A percentile compares a stretch with the other conserved stretches of the same genome.
phyloP scores from a whole-genome alignment of 2,329 filamentous ascomycete species.

The Talaromyces albobiverticillius region DNA sequence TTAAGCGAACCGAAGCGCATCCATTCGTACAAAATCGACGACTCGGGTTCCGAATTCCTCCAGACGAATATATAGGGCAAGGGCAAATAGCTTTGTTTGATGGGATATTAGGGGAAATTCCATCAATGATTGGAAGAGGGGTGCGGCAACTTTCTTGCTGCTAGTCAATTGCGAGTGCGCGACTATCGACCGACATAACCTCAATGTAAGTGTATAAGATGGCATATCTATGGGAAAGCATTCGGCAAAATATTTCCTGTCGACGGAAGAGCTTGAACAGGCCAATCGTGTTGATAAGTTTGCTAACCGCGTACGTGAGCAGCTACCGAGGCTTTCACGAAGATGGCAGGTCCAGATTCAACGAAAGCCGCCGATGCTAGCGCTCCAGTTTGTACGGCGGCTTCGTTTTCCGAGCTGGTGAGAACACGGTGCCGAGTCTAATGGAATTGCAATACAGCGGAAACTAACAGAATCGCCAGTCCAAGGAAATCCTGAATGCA shows the following conservation, averaged over 20 bases:
- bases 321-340: neutral
- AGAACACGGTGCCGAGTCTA: conserved; percentile 17
- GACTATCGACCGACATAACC: neutral
- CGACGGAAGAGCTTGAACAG: no score
- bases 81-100: conserved; percentile 16
- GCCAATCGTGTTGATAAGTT: neutral
- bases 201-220: neutral
- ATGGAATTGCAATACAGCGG: conserved; percentile 13
- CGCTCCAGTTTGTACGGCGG: conserved; percentile 30
- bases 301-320: neutral
- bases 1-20: conserved; percentile 6
- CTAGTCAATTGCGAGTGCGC: conserved; percentile 9
- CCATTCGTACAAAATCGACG: neutral
- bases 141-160: conserved; percentile 15
- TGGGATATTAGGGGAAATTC: conserved; percentile 26
- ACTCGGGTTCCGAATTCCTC: neutral
- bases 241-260: no score
- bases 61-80: neutral
- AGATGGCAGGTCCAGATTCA: conserved; percentile 22
- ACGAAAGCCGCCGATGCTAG: conserved; percentile 29
- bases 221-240: no score
- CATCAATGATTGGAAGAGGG: conserved; percentile 15
- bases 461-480: conserved; percentile 24
- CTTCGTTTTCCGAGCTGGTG: conserved; percentile 42
- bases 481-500: conserved; percentile 54